phyloP scores from a whole-genome alignment of 352 stramenopile species.

The Elongisporangium prolatum region DNA sequence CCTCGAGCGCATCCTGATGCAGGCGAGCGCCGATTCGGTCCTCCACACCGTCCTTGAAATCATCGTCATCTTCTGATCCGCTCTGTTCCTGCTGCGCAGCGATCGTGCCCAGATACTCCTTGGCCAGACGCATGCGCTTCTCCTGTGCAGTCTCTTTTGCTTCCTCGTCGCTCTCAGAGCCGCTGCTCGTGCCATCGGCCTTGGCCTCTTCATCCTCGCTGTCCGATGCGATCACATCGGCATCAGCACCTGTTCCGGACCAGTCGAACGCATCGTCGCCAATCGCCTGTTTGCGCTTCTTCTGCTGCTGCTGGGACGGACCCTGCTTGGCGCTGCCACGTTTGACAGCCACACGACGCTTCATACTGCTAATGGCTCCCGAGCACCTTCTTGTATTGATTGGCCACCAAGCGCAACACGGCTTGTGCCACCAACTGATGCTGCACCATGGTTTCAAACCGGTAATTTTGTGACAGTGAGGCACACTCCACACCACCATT shows the following conservation, averaged over 20 bases:
- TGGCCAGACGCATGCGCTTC: conserved; percentile 85
- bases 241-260: conserved; percentile 34
- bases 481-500: neutral
- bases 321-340: neutral
- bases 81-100: conserved; percentile 51
- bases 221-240: conserved; percentile 70
- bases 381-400: neutral
- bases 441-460: neutral
- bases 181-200: conserved; percentile 7
- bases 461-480: neutral
- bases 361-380: neutral
- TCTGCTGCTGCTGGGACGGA: conserved; percentile 17
- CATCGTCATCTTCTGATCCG: conserved; percentile 24
- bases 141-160: conserved; percentile 83
- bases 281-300: conserved; percentile 64
- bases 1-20: conserved; percentile 80
- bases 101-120: conserved; percentile 86
- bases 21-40: conserved; percentile 72
- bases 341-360: neutral
- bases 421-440: neutral
- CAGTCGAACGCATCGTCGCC: conserved; percentile 80
- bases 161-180: conserved; percentile 44
- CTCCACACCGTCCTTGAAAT: conserved; percentile 58
- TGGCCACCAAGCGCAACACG: neutral
- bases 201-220: conserved; percentile 51